phyloP scores from a whole-genome alignment of 352 stramenopile genomes.

The Pythium utonaiense region DNA sequence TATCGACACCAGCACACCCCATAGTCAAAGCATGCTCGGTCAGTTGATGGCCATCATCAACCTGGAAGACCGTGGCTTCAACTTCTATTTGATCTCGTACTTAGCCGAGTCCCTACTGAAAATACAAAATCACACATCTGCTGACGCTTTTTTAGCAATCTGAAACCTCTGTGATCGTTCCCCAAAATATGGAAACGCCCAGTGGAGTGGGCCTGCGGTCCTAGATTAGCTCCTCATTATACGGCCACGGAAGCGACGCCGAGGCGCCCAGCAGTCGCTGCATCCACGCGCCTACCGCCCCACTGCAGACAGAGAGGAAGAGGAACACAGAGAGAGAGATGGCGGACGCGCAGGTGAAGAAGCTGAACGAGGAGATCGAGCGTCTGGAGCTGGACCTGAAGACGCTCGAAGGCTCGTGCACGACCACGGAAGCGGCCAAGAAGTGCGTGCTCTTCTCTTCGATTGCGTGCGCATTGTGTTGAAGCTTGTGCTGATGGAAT shows the following conservation, averaged over 20 bases:
- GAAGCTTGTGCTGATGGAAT: background rate
- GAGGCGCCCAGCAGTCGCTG: background rate
- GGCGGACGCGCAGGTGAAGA: constrained; percentile 66
- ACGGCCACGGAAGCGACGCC: background rate
- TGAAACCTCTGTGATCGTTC: background rate
- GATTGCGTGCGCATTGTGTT: no score
- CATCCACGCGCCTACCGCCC: no score
- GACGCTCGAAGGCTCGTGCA: constrained; percentile 72
- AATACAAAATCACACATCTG: no score
- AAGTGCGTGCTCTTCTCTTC: constrained; percentile 45
- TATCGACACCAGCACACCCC: no score
- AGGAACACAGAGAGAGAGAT: background rate
- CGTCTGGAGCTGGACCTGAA: constrained; percentile 77
- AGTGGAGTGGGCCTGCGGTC: background rate
- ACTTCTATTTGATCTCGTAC: no score
- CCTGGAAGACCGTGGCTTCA: no score
- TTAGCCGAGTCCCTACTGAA: no score
- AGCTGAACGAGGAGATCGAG: constrained; percentile 75
- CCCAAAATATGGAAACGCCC: background rate
- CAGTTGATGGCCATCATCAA: no score
- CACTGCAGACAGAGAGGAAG: no score
- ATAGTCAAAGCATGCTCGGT: no score
- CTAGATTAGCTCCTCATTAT: background rate
- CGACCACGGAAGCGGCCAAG: constrained; percentile 73
- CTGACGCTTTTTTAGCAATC: background rate